Percentiles rank a stretch among this genome's conserved stretches.
phyloP scores from a whole-genome alignment of 805 yeast species.

The Starmerella bombicola region DNA sequence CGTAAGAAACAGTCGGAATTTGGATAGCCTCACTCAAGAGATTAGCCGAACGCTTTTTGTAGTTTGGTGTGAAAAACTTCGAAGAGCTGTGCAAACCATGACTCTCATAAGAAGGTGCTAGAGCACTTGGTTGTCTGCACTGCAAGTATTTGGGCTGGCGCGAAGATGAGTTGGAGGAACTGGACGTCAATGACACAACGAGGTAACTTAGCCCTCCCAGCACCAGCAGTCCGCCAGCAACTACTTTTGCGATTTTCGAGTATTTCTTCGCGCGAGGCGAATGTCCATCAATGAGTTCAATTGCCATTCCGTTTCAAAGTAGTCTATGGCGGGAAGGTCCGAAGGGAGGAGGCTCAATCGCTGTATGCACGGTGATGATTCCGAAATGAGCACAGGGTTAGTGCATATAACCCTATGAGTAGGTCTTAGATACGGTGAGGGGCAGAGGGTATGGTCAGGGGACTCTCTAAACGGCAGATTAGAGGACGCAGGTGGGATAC shows the following conservation, averaged over 20 bases:
- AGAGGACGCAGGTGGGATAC: no score
- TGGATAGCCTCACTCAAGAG: slow-evolving; percentile 40
- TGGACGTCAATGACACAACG: no score
- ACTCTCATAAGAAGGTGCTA: slow-evolving; percentile 9
- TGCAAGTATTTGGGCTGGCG: background rate
- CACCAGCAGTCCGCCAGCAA: background rate
- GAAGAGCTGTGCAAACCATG: slow-evolving; percentile 7
- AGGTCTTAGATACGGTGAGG: no score
- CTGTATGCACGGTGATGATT: no score
- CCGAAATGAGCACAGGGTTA: no score
- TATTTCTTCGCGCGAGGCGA: background rate
- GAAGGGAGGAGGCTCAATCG: no score
- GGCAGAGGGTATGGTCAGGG: no score
- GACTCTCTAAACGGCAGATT: no score
- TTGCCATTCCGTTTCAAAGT: background rate
- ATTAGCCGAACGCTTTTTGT: slow-evolving; percentile 12
- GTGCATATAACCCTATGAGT: no score
- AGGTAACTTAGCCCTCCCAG: no score
- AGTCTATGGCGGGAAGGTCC: no score
- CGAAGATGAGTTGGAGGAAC: no score
- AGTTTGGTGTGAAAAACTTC: slow-evolving; percentile 9
- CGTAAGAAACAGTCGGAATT: slow-evolving; percentile 53
- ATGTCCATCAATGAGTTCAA: slow-evolving; percentile 3
- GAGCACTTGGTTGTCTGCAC: slow-evolving; percentile 7
- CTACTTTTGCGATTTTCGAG: background rate